A percentile compares a stretch with the other conserved stretches of the same genome.
Evolutionary conservation across 768 basidiomycete genomes (phyloP).

Genomic region (Hericium erinaceus): DNA sequence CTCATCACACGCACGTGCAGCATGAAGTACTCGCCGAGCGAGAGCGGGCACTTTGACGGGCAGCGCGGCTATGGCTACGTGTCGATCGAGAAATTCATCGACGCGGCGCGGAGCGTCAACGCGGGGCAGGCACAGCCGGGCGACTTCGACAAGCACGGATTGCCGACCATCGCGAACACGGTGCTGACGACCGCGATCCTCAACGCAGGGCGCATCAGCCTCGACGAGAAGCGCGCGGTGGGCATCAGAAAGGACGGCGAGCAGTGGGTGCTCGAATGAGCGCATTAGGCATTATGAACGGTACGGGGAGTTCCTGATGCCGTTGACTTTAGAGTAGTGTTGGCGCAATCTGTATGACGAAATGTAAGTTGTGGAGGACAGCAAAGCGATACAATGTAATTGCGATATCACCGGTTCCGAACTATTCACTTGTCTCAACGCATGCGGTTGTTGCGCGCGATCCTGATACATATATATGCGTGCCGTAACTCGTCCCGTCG

Average conservation of each 20-base stretch:
- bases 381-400: too few relatives aligned
- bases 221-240: constrained; percentile 85
- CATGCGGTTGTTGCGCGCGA: too few relatives aligned
- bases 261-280: constrained; percentile 61
- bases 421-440: not conserved
- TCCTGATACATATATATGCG: not conserved
- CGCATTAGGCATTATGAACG: not conserved
- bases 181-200: constrained; percentile 82
- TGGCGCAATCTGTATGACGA: not conserved
- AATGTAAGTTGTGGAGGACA: constrained; percentile 7
- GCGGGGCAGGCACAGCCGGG: constrained; percentile 52
- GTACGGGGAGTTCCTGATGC: not conserved
- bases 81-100: constrained; percentile 88
- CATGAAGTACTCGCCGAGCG: constrained; percentile 93
- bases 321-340: too few relatives aligned
- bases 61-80: constrained; percentile 90
- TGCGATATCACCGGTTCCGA: not conserved
- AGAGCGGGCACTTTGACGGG: constrained; percentile 88
- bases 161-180: constrained; percentile 87
- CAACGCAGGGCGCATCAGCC: constrained; percentile 80
- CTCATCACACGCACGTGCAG: constrained; percentile 26
- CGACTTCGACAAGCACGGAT: constrained; percentile 70
- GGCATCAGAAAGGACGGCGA: constrained; percentile 58
- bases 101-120: constrained; percentile 73
- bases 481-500: not conserved